Percentiles rank a stretch among this genome's conserved stretches.
These are phyloP conservation scores for Delphinella strobiligena DNA, from an alignment of 2,329 filamentous ascomycete species.

Conservation along the genomic window DNA sequence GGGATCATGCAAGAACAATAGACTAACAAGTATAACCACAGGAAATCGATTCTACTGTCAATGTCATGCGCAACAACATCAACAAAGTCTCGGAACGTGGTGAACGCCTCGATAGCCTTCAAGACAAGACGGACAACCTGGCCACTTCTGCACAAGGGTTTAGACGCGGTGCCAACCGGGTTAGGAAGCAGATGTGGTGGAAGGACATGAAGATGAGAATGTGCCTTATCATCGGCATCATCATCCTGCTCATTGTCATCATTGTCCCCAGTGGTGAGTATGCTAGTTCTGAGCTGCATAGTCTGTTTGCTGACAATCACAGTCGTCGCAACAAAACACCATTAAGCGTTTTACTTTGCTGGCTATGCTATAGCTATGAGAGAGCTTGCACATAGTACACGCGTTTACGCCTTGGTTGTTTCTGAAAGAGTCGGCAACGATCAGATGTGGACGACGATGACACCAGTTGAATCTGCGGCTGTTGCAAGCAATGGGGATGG, in stretches of 20 bases:
- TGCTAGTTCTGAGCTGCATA: not conserved
- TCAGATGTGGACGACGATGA: not conserved
- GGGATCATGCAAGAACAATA: not conserved
- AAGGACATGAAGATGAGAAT: slow-evolving; percentile 99
- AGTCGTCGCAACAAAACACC: slow-evolving; percentile 8
- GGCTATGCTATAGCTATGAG: too few species aligned
- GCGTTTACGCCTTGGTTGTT: not conserved
- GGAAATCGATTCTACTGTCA: slow-evolving; percentile 96
- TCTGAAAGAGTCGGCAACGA: not conserved
- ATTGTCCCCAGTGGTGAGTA: slow-evolving; percentile 78
- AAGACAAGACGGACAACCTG: slow-evolving; percentile 90
- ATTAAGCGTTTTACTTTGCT: not conserved
- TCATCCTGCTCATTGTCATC: slow-evolving; percentile 84
- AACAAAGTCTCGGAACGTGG: slow-evolving; percentile 92
- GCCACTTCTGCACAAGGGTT: slow-evolving; percentile 89
- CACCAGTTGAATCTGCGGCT: not conserved
- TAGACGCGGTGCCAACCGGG: slow-evolving; percentile 88
- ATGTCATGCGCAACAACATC: slow-evolving; percentile 95
- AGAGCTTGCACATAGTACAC: not conserved
- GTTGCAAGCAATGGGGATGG: not conserved
- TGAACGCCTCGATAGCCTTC: slow-evolving; percentile 72
- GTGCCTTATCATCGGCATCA: slow-evolving; percentile 82
- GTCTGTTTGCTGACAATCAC: not conserved
- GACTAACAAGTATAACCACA: slow-evolving; percentile 26
- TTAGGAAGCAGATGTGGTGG: slow-evolving; percentile 97